Evolutionary conservation across 768 basidiomycete species (phyloP), one percentile per base, ranked within the genome.

Genomic region (Tricholomella constricta): DNA sequence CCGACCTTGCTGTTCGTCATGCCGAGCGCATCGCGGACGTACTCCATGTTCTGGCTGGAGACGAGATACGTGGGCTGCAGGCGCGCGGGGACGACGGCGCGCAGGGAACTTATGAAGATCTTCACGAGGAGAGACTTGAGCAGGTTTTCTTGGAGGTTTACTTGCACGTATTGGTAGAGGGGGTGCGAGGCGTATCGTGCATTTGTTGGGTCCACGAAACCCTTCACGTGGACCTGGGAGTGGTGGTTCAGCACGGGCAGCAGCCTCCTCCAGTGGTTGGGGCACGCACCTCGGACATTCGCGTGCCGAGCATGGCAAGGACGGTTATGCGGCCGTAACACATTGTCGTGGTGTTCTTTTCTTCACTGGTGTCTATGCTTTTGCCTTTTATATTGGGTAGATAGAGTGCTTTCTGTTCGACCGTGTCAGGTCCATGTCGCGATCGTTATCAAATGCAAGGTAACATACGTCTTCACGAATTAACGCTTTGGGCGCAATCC

Each of bases 141-240:
- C 5, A 89, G 73, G 70, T 98, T 98, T 68, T 94, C 90, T 72
- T 98, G 96, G 23, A 96, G 78, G 70, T 98, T 98, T 67, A 98
- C 85, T 77, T 91, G 89, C 44, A 91, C 66, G 57, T 82, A 84
- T 71, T 86, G 88, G 66, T 84, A 93, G 17, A 79, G 68, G 2
- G 87, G 81, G 55, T 90, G 71, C 1, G 72, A 64, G 27, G 66
- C 62, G 69, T 79, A 88, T 32, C 74, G 77, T 2, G 66, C 68
- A 54, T 85, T 72, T 22, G 88, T 82, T 1, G 78, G 77, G 32
- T 78, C 69, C 4, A 79, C 75, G 66, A 92, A 96, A 44, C 87
- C 85, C 54, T 82, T 78, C 32, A 83, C 81, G 63, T 98, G 94
- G 47, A 91, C 77, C 94, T 61, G 25, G 35, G 17, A n/a, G 12